Conservation (phyloP, 2,329 filamentous ascomycete genomes). For the Paraphaeosphaeria sporulosa region DNA sequence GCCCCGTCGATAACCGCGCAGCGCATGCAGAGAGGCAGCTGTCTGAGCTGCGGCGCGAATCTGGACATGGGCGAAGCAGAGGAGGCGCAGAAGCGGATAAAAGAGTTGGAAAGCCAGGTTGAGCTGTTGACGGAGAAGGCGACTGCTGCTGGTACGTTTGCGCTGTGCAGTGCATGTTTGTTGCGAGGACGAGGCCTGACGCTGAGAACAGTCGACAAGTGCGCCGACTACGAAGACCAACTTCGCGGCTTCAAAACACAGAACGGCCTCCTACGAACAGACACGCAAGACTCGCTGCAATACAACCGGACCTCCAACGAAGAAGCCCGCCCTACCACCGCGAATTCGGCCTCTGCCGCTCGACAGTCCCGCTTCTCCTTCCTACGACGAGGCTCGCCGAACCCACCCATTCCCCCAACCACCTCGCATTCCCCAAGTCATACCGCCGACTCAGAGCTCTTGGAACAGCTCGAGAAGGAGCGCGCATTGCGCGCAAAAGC, state of each 20-base stretch:
- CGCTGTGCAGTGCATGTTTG: background rate
- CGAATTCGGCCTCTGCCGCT: constrained; percentile 34
- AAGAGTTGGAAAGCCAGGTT: constrained; percentile 75
- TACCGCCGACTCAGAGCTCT: constrained; percentile 58
- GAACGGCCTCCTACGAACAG: constrained; percentile 27
- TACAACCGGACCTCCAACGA: constrained; percentile 33
- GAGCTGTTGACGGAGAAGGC: constrained; percentile 75
- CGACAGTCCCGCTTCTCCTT: constrained; percentile 54
- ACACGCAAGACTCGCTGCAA: constrained; percentile 30
- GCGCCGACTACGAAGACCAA: constrained; percentile 83
- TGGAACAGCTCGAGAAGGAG: constrained; percentile 71
- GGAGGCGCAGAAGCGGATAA: constrained; percentile 35
- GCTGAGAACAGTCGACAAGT: constrained; percentile 57
- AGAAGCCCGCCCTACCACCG: constrained; percentile 38
- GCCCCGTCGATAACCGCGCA: constrained; percentile 30
- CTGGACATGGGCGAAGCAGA: constrained; percentile 25
- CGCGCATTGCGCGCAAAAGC: constrained; percentile 71
- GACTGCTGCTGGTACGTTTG: constrained; percentile 63
- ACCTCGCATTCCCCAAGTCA: constrained; percentile 38
- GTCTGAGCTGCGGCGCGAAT: constrained; percentile 41
- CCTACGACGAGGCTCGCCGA: constrained; percentile 48
- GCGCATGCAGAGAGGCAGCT: constrained; percentile 32
- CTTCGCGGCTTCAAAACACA: constrained; percentile 61
- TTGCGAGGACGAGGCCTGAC: background rate
- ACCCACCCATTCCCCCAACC: constrained; percentile 21